Base-by-base conservation (phyloP, 2,329 filamentous ascomycete species). In the Botrytis galanthina region DNA sequence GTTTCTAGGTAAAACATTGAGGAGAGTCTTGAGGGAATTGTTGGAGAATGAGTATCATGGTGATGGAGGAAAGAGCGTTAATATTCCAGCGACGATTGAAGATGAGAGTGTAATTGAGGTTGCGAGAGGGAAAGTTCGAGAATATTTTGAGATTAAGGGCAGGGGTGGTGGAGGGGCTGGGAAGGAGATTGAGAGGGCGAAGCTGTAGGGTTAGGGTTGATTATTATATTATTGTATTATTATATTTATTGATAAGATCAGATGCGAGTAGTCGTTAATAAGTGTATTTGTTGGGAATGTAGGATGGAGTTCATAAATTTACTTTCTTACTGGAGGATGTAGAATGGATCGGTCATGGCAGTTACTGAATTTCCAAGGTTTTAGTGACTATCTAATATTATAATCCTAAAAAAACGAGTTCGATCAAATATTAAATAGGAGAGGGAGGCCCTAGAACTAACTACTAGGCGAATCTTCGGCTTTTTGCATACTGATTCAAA, bases 21-120 rank as follows among this genome's bases (percentile, higher is more conserved):
- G 95, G 5, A 86, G 95, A 37, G 93, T 97, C 46, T 83, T 98
- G 81, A 87, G 93, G 46, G 93, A 97, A 83, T 83, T 98, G 77
- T 84, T 97, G 26, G 95, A 98, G 84, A 93, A 97, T 80, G 94
- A 93, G 97, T 80, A 94, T 89, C 0, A 89, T 91, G 8, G 92
- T 14, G 89, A 93, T 69, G 94, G 93, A 60, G 89, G 90, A 82
- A 84, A 79, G 54, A 91, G 90, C 81, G 91, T 97, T 1, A 86
- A 86, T 75, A 89, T 95, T 63, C 95, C 95, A 14, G 92, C 92
- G 39, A 97, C 94, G 5, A 92, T 98, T 64, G 95, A 97, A 83
- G 95, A 98, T 83, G 84, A 84, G 1, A 86, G 87, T 42, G 93
- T 92, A 14, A 89, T 98, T 12, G 89, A 91, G 32, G 89, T 93